These are phyloP conservation scores for Coemansia sp. DNA, from an alignment of 192 early-diverging fungal species.

Conservation along the genomic window DNA sequence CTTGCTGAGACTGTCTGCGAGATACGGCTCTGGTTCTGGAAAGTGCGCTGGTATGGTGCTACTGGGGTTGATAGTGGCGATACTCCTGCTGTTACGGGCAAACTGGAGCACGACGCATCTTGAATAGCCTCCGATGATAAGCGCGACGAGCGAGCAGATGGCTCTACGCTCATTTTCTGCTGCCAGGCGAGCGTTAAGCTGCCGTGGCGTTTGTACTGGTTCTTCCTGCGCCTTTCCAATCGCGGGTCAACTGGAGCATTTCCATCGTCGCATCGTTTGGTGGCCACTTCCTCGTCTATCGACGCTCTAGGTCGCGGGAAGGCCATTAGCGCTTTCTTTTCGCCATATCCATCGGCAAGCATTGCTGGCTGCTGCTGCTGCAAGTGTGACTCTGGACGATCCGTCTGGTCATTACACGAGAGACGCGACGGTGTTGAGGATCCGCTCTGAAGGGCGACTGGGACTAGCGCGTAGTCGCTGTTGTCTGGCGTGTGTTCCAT, in stretches of 20 bases:
- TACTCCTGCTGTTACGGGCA: not conserved
- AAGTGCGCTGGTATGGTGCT: constrained; percentile 8
- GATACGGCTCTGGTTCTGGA: constrained; percentile 1
- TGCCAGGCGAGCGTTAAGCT: constrained; percentile 44
- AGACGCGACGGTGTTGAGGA: constrained; percentile 33
- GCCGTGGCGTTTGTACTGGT: constrained; percentile 55
- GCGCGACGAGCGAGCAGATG: constrained; percentile 9
- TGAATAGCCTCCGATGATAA: constrained; percentile 19
- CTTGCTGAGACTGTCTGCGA: not conserved
- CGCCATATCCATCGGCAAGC: not conserved
- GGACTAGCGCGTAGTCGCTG: constrained; percentile 21
- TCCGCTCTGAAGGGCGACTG: constrained; percentile 47
- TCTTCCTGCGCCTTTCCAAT: constrained; percentile 34
- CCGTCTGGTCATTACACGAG: constrained; percentile 4
- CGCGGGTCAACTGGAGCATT: constrained; percentile 22
- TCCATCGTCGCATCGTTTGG: not conserved
- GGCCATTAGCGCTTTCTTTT: constrained; percentile 7
- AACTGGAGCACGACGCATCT: not conserved
- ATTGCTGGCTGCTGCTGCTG: not conserved
- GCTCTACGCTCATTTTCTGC: constrained; percentile 6
- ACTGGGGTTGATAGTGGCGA: constrained; percentile 36
- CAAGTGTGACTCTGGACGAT: not conserved
- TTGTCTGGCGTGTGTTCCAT: constrained; percentile 3
- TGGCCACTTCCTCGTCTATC: constrained; percentile 5
- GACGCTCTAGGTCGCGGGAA: constrained; percentile 44